These are phyloP conservation scores for Termitomyces sp. DNA, from an alignment of 768 basidiomycete species.

Conservation along the genomic window DNA sequence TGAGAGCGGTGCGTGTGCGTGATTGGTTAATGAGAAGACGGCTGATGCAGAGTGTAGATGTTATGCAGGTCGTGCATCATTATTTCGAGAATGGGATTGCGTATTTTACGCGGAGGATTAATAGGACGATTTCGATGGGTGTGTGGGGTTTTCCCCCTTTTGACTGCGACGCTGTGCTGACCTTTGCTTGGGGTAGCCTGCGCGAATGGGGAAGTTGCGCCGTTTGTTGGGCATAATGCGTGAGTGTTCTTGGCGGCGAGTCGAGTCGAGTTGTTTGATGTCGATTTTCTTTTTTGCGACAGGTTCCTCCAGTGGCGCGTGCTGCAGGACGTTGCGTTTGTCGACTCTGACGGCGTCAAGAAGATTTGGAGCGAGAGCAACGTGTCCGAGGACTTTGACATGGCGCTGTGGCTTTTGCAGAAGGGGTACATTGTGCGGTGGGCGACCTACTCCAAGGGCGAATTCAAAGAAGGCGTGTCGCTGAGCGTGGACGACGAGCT, in stretches of 20 bases:
- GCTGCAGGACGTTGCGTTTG: conserved; percentile 75
- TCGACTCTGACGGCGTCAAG: conserved; percentile 58
- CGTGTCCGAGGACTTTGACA: conserved; percentile 81
- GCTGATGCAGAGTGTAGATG: conserved; percentile 34
- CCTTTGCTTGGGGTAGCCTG: conserved; percentile 40
- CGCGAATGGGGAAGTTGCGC: conserved; percentile 77
- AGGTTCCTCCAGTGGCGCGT: conserved; percentile 81
- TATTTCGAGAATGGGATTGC: conserved; percentile 90
- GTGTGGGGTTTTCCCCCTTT: conserved; percentile 26
- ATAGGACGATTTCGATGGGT: conserved; percentile 70
- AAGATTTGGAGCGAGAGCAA: conserved; percentile 78
- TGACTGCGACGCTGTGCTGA: too few species aligned
- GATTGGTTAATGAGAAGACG: too few species aligned
- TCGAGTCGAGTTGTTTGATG: too few species aligned
- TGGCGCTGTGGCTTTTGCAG: conserved; percentile 58
- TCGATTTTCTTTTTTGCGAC: too few species aligned
- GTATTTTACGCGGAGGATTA: conserved; percentile 78
- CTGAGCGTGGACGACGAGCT: conserved; percentile 85
- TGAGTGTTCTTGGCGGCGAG: conserved; percentile 10
- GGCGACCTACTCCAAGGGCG: conserved; percentile 82
- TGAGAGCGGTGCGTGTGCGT: conserved; percentile 49
- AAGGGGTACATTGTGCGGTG: conserved; percentile 70
- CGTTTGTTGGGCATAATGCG: conserved; percentile 84
- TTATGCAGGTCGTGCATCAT: conserved; percentile 81
- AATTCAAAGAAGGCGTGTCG: conserved; percentile 88